Conservation (phyloP, 768 basidiomycete species). For the Termitomyces sp. region DNA sequence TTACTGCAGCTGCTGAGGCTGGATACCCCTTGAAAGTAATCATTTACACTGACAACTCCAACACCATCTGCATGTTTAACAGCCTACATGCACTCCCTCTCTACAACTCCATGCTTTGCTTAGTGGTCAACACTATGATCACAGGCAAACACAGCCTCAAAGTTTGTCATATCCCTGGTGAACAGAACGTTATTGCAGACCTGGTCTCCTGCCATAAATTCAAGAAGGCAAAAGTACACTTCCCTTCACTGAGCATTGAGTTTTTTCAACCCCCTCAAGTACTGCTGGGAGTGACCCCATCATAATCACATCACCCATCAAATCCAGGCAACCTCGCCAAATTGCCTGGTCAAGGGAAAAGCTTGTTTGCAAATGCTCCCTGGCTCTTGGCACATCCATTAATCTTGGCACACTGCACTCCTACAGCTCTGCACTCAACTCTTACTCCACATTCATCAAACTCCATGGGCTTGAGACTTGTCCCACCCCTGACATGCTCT, state of each 20-base stretch:
- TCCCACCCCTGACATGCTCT: too few relatives aligned
- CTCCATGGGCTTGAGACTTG: too few relatives aligned
- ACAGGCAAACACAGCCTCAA: not conserved
- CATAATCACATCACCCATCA: constrained; percentile 11
- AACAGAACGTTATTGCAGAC: not conserved
- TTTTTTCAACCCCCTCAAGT: constrained; percentile 1
- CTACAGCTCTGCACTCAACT: constrained; percentile 33
- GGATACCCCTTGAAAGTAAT: not conserved
- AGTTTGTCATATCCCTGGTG: not conserved
- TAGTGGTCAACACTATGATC: not conserved
- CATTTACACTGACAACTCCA: not conserved
- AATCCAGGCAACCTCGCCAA: constrained; percentile 23
- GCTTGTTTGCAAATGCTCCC: constrained; percentile 12
- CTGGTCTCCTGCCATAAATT: not conserved
- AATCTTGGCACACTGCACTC: constrained; percentile 16
- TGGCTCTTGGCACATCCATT: constrained; percentile 13
- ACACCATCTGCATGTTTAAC: not conserved
- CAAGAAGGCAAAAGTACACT: not conserved
- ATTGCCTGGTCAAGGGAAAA: constrained; percentile 25
- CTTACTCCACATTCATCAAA: too few relatives aligned
- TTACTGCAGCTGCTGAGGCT: not conserved
- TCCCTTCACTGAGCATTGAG: not conserved
- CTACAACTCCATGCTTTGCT: not conserved
- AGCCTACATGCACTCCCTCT: not conserved
- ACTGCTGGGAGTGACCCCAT: not conserved